Evolutionary conservation across 441 rosid genomes (phyloP).

Genomic region (Jatropha multifida): DNA sequence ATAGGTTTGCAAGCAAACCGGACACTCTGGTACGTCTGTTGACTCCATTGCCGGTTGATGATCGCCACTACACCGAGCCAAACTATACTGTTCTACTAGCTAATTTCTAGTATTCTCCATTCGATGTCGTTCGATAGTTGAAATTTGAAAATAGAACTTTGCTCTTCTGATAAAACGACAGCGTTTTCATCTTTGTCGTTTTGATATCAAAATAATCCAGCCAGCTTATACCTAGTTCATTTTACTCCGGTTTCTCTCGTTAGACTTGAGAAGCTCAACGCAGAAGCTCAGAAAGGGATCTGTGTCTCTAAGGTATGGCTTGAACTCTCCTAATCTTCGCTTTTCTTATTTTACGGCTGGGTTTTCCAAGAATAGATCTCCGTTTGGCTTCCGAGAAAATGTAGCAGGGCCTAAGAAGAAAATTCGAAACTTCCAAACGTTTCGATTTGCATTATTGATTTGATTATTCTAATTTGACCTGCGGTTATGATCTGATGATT

Average conservation of each 20-base stretch:
- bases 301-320: neutral
- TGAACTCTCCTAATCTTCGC: neutral
- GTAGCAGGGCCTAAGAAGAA: neutral
- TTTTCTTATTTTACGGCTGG: neutral
- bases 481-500: neutral
- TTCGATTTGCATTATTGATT: neutral
- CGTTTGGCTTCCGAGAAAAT: neutral
- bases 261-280: neutral
- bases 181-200: too few species aligned
- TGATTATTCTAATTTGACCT: neutral
- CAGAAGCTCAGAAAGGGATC: neutral
- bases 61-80: neutral
- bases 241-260: neutral
- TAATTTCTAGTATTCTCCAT: too few species aligned
- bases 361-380: neutral
- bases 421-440: neutral
- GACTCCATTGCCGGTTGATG: conserved; percentile 11
- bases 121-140: too few species aligned
- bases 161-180: neutral
- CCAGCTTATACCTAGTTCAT: neutral
- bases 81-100: too few species aligned
- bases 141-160: too few species aligned
- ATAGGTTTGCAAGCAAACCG: conserved; percentile 80
- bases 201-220: neutral
- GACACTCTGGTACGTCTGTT: conserved; percentile 74